These are phyloP conservation scores for Plantago major DNA, from an alignment of 257 asterid genomes.

Conservation along the genomic window DNA sequence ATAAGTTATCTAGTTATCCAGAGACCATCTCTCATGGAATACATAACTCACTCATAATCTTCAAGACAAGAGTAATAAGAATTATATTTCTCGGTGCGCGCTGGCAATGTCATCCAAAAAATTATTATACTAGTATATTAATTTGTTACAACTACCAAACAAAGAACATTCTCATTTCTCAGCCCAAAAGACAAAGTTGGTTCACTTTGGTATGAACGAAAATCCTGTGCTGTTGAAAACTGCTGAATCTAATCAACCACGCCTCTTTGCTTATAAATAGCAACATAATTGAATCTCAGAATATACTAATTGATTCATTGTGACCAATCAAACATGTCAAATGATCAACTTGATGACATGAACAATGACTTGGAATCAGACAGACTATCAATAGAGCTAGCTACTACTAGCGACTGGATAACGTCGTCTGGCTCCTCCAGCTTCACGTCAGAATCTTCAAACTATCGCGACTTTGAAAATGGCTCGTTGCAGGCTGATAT, in stretches of 20 bases:
- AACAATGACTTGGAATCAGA: slow-evolving; percentile 22
- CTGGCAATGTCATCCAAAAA: no score
- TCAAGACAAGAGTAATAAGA: no score
- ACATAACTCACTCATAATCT: no score
- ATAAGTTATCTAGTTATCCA: no score
- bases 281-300: neutral
- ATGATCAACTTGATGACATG: slow-evolving; percentile 16
- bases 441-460: slow-evolving; percentile 17
- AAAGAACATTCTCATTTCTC: neutral
- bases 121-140: no score
- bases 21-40: no score
- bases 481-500: slow-evolving; percentile 29
- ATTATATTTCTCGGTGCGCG: no score
- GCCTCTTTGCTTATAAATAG: neutral
- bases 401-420: slow-evolving; percentile 19
- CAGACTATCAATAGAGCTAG: slow-evolving; percentile 22
- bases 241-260: neutral
- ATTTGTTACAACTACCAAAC: no score
- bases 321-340: slow-evolving; percentile 19
- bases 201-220: slow-evolving; percentile 2
- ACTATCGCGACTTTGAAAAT: slow-evolving; percentile 13
- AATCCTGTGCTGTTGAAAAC: neutral
- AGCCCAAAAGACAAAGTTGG: neutral
- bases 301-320: neutral
- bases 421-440: slow-evolving; percentile 14